phyloP scores from a whole-genome alignment of 139 green algal genomes.

The Volvox africanus region DNA sequence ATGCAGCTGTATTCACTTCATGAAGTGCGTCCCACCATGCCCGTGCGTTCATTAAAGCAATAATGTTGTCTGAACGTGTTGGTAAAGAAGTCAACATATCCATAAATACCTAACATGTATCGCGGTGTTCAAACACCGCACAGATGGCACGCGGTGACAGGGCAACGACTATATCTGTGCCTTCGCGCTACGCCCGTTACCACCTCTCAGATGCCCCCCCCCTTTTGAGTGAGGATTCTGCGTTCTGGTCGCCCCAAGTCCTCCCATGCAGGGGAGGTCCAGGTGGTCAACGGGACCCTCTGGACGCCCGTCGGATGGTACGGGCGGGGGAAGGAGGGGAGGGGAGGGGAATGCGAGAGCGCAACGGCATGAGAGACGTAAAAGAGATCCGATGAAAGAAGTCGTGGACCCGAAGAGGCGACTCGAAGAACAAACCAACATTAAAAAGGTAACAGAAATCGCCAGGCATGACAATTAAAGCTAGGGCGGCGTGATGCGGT shows the following conservation, averaged over 20 bases:
- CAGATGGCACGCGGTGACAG: neutral
- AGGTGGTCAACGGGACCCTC: constrained; percentile 31
- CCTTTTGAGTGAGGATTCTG: neutral
- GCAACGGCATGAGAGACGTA: too few species aligned
- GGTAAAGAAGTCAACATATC: too few species aligned
- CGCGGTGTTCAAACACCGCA: neutral
- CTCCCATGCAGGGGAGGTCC: neutral
- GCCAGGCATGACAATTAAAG: too few species aligned
- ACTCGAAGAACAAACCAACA: too few species aligned
- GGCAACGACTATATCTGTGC: neutral
- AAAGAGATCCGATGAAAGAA: too few species aligned
- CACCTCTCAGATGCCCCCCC: neutral
- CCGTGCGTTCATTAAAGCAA: too few species aligned
- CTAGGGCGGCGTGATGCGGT: neutral
- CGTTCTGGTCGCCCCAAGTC: neutral
- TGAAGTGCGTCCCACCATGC: too few species aligned
- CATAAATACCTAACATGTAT: too few species aligned
- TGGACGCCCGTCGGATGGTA: constrained; percentile 40
- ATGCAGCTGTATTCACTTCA: too few species aligned
- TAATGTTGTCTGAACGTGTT: neutral
- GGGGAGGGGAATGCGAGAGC: too few species aligned
- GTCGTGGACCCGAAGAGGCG: too few species aligned
- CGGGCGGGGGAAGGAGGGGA: neutral
- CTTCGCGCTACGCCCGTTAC: neutral
- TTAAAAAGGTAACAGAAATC: too few species aligned